phyloP scores from a whole-genome alignment of 2,329 filamentous ascomycete species.

The Thielaviopsis punctulata region DNA sequence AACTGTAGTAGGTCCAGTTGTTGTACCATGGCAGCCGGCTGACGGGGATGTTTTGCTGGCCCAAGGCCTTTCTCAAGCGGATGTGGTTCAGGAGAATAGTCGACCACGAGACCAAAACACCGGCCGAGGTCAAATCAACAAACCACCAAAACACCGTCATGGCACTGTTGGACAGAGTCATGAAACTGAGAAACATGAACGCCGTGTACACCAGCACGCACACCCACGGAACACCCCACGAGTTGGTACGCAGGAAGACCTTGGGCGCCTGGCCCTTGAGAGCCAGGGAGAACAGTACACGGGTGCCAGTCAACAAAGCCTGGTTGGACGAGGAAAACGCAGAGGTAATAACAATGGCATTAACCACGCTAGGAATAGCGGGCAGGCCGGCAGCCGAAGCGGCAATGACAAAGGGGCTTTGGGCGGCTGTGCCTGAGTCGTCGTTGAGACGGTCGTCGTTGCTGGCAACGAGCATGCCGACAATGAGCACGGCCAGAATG shows the following conservation, averaged over 20 bases:
- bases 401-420: slow-evolving; percentile 54
- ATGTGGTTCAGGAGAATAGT: slow-evolving; percentile 30
- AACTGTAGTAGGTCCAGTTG: slow-evolving; percentile 41
- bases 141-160: slow-evolving; percentile 46
- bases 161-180: slow-evolving; percentile 21
- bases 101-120: slow-evolving; percentile 34
- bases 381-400: slow-evolving; percentile 48
- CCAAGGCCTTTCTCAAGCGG: slow-evolving; percentile 35
- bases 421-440: slow-evolving; percentile 28
- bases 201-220: slow-evolving; percentile 31
- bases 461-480: slow-evolving; percentile 47
- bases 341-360: slow-evolving; percentile 58
- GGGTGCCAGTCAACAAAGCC: slow-evolving; percentile 40
- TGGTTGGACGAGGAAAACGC: slow-evolving; percentile 38
- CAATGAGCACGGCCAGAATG: slow-evolving; percentile 53
- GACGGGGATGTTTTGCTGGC: slow-evolving; percentile 33
- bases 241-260: slow-evolving; percentile 21
- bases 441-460: slow-evolving; percentile 22
- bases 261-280: slow-evolving; percentile 25
- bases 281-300: slow-evolving; percentile 28
- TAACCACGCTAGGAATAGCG: slow-evolving; percentile 54
- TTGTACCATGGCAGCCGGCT: slow-evolving; percentile 43
- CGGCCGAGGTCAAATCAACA: slow-evolving; percentile 34
- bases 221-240: slow-evolving; percentile 22
- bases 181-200: slow-evolving; percentile 46